Percentiles rank a stretch among this genome's conserved stretches.
Evolutionary conservation across 805 yeast genomes (phyloP).

Genomic region (Wickerhamomyces strasburgensis): DNA sequence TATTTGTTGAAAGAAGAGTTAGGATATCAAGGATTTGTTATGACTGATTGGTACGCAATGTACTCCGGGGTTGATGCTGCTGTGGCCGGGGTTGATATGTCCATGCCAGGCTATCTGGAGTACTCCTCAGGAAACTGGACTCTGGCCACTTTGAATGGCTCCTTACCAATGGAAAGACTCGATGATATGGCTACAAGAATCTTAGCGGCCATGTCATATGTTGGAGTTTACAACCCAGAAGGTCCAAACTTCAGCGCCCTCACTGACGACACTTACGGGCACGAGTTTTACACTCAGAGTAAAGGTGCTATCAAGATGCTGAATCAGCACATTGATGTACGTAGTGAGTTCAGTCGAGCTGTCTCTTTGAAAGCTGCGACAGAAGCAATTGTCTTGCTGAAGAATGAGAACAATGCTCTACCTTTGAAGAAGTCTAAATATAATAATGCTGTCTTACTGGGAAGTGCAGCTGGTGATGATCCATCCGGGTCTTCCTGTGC

Average conservation of each 20-base stretch:
- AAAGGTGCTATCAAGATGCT: constrained; percentile 32
- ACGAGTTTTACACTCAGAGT: constrained; percentile 35
- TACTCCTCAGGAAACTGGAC: constrained; percentile 41
- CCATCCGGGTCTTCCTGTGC: constrained; percentile 58
- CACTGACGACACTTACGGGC: constrained; percentile 35
- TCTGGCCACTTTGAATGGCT: constrained; percentile 36
- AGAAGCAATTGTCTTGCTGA: constrained; percentile 49
- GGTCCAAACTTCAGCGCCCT: constrained; percentile 29
- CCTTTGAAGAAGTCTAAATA: constrained; percentile 43
- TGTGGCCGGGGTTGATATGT: constrained; percentile 52
- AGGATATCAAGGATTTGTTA: constrained; percentile 45
- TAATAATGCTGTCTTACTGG: constrained; percentile 45
- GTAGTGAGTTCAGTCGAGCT: constrained; percentile 31
- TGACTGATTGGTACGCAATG: constrained; percentile 58
- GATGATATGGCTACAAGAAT: constrained; percentile 45
- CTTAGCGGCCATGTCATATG: constrained; percentile 38
- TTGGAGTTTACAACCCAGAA: constrained; percentile 37
- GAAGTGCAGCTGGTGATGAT: constrained; percentile 48
- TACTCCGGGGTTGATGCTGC: constrained; percentile 41
- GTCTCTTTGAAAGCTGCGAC: constrained; percentile 37
- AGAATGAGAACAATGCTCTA: constrained; percentile 41
- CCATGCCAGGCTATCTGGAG: constrained; percentile 57
- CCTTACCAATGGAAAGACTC: constrained; percentile 35
- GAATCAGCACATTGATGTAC: constrained; percentile 47
- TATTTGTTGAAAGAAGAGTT: constrained; percentile 47